Evolutionary conservation across 257 asterid species (phyloP).

Genomic region (Buddleja alternifolia): DNA sequence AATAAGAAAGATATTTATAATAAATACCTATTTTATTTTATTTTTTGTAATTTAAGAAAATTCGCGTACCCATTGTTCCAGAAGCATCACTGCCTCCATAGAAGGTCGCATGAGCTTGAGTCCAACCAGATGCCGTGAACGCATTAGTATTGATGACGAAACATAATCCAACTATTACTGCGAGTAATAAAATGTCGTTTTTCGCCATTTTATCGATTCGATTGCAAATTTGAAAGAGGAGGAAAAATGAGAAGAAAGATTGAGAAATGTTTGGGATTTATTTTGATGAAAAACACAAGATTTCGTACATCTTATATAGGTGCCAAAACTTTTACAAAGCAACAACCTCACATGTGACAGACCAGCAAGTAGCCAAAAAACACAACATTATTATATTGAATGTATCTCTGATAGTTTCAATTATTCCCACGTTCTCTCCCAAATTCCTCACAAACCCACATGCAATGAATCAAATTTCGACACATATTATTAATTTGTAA

Average conservation of each 20-base stretch:
- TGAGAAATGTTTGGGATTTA: neutral
- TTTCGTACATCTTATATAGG: conserved; percentile 41
- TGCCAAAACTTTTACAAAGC: conserved; percentile 13
- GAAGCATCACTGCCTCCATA: conserved; percentile 77
- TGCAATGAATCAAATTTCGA: conserved; percentile 45
- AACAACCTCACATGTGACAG: conserved; percentile 49
- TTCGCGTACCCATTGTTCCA: conserved; percentile 64
- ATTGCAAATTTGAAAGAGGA: neutral
- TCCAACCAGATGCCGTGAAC: conserved; percentile 53
- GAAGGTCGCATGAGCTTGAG: conserved; percentile 59
- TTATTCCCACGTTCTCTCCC: conserved; percentile 61
- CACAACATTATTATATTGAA: conserved; percentile 13
- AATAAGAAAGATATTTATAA: neutral
- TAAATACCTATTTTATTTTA: neutral
- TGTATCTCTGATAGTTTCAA: conserved; percentile 33
- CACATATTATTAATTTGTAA: conserved; percentile 27
- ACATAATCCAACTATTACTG: conserved; percentile 32
- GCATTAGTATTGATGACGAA: conserved; percentile 35
- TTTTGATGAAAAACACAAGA: conserved; percentile 25
- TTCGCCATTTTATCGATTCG: conserved; percentile 33
- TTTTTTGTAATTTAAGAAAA: neutral
- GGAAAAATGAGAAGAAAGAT: neutral
- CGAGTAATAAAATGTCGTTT: conserved; percentile 18
- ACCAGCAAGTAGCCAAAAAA: conserved; percentile 29
- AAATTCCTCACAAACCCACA: conserved; percentile 44